Evolutionary conservation across 768 basidiomycete genomes (phyloP).

Genomic region (Austroboletus eburneus): DNA sequence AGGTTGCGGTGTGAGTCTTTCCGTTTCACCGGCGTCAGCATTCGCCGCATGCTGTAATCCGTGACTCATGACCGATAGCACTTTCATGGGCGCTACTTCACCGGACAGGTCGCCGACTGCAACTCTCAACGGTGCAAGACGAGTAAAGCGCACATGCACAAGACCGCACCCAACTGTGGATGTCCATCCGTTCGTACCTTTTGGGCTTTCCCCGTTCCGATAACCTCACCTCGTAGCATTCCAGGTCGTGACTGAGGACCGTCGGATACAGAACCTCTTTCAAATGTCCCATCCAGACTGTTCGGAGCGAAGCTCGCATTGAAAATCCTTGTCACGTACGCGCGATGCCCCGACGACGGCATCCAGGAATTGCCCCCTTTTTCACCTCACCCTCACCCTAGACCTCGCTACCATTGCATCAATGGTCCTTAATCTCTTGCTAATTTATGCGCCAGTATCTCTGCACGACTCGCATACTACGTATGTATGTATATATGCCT

Average conservation of each 20-base stretch:
- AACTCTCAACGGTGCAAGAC: conserved; percentile 31
- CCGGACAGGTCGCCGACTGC: conserved; percentile 31
- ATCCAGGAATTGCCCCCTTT: background rate
- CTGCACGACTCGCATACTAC: conserved; percentile 10
- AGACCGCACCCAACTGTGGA: conserved; percentile 32
- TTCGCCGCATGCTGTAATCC: conserved; percentile 2
- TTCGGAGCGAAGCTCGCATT: conserved; percentile 17
- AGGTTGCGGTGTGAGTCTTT: conserved; percentile 32
- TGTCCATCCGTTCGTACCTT: conserved; percentile 25
- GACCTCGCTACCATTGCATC: conserved; percentile 10
- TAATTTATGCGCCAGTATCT: conserved; percentile 16
- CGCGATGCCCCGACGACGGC: conserved; percentile 5
- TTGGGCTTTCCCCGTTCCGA: conserved; percentile 14
- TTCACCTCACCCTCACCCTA: conserved; percentile 10
- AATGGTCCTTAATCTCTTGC: conserved; percentile 1
- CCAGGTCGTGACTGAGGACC: conserved; percentile 34
- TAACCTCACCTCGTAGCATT: background rate
- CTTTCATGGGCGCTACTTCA: conserved; percentile 37
- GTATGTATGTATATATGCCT: conserved; percentile 11
- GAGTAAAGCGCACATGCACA: conserved; percentile 33
- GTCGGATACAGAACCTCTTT: conserved; percentile 35
- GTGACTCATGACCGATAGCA: conserved; percentile 22
- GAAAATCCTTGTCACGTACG: background rate
- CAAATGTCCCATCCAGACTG: conserved; percentile 34
- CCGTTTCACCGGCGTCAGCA: background rate